A percentile compares a stretch with the other conserved stretches of the same genome.
phyloP scores from a whole-genome alignment of 441 rosid genomes.

The Daphne laureola region DNA sequence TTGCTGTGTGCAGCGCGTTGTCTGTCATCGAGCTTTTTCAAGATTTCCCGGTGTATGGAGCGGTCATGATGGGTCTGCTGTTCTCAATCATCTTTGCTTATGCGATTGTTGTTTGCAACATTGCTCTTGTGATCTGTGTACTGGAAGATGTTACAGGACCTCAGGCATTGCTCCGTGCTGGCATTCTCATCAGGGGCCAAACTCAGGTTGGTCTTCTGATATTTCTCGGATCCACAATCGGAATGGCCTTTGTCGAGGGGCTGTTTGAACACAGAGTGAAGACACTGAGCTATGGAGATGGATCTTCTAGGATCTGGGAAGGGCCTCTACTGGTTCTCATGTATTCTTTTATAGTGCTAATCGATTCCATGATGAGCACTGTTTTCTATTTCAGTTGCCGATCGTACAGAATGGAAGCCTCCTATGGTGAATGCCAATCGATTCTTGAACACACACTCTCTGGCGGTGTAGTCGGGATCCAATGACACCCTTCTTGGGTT shows the following conservation, averaged over 20 bases:
- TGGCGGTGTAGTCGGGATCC: constrained; percentile 15
- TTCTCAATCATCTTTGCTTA: constrained; percentile 82
- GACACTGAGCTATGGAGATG: constrained; percentile 83
- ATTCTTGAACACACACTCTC: constrained; percentile 35
- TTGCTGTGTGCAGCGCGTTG: constrained; percentile 41
- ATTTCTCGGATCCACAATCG: constrained; percentile 77
- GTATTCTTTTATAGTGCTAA: constrained; percentile 77
- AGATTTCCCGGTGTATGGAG: constrained; percentile 48
- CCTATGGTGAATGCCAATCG: constrained; percentile 36
- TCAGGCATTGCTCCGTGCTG: constrained; percentile 56
- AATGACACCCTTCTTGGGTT: constrained; percentile 15
- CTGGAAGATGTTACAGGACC: constrained; percentile 87
- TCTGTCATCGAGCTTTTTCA: constrained; percentile 51
- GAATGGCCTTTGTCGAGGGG: constrained; percentile 69
- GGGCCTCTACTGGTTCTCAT: constrained; percentile 80
- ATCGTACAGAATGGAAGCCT: constrained; percentile 49
- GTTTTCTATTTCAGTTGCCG: constrained; percentile 90
- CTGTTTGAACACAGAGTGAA: constrained; percentile 89
- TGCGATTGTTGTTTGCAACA: constrained; percentile 62
- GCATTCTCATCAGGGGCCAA: constrained; percentile 71
- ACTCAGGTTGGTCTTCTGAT: constrained; percentile 86
- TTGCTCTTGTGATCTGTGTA: constrained; percentile 63
- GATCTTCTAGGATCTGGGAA: constrained; percentile 90
- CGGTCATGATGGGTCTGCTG: constrained; percentile 42
- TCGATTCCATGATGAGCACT: constrained; percentile 79